Evolutionary conservation across 306 rosid genomes (phyloP), one percentile per base, ranked within the genome.

Genomic region (Prunus mume): DNA sequence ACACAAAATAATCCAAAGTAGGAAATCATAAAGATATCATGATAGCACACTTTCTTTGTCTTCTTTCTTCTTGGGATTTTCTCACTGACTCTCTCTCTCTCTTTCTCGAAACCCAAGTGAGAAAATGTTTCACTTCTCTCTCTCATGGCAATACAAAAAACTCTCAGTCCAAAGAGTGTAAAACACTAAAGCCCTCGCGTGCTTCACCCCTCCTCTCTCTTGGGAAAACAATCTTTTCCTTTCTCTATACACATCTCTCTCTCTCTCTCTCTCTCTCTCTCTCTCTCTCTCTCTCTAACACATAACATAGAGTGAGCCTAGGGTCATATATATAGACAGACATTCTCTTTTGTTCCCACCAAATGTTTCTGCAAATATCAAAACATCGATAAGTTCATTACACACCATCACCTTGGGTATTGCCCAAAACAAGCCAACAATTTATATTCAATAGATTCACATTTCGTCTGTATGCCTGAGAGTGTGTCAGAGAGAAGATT

Each of bases 121-220:
- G 9, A 38, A 34, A 34, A 34, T 34, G 43, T 34, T 34, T 9
- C 43, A 38, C 32, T 22, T 20, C 45, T 54, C 70, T 76, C 73
- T 50, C 85, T 83, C 78, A 68, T 69, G 50, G 61, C 82, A 43
- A 79, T 28, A 71, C 72, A 27, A 85, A 79, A 80, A 43, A 68
- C 85, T 83, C 86, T 73, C 84, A 80, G 91, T 86, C 78, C 91
- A 83, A 87, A 89, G 89, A 79, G 80, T 77, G 78, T 58, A 82
- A 65, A 87, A 80, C 84, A 77, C 79, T 54, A 84, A 78, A 79
- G 66, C 68, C 76, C 65, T 81, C 49, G 90, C 86, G 86, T 86
- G 93, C 91, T 82, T 80, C 72, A 58, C 15, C 60, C 71, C 46
- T n/a, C 64, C 56, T 66, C 82, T 68, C 76, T 82, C 86, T 80